Percentiles rank a stretch among this genome's conserved stretches.
These are phyloP conservation scores for Cladosporium colombiae DNA, from an alignment of 2,329 filamentous ascomycete genomes.

Conservation along the genomic window DNA sequence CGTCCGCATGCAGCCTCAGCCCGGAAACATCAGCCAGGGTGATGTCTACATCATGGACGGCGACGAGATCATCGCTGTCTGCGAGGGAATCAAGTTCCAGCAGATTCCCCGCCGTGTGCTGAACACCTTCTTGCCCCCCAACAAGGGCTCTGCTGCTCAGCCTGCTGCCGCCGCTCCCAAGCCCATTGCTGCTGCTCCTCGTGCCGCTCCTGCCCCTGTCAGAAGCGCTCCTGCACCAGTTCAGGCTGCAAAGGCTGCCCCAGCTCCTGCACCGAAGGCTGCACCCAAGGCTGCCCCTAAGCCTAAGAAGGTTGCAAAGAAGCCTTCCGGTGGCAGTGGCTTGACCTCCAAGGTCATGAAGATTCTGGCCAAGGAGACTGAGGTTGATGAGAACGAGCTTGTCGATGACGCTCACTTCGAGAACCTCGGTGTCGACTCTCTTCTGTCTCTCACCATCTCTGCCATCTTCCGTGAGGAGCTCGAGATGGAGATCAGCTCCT, in stretches of 20 bases:
- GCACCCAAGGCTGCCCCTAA: slow-evolving; percentile 28
- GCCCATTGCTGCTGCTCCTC: slow-evolving; percentile 41
- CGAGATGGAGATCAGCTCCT: slow-evolving; percentile 59
- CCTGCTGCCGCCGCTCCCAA: slow-evolving; percentile 41
- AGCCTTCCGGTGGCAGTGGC: slow-evolving; percentile 52
- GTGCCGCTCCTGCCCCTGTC: slow-evolving; percentile 34
- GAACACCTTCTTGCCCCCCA: slow-evolving; percentile 67
- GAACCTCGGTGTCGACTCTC: slow-evolving; percentile 63
- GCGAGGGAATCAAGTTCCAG: slow-evolving; percentile 66
- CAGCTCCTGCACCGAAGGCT: slow-evolving; percentile 23
- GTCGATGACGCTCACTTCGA: slow-evolving; percentile 62
- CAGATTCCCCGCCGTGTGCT: slow-evolving; percentile 66
- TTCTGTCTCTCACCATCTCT: slow-evolving; percentile 62
- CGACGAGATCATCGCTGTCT: slow-evolving; percentile 59
- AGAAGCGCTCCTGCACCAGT: slow-evolving; percentile 38
- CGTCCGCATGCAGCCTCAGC: slow-evolving; percentile 61
- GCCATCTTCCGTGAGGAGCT: slow-evolving; percentile 64
- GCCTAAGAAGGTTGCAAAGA: slow-evolving; percentile 52
- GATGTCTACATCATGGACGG: slow-evolving; percentile 63
- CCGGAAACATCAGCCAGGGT: slow-evolving; percentile 57
- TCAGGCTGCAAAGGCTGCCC: slow-evolving; percentile 35
- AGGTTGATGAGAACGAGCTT: slow-evolving; percentile 59
- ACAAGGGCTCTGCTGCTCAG: slow-evolving; percentile 39
- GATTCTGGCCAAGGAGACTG: slow-evolving; percentile 67
- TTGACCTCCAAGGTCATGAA: slow-evolving; percentile 59